Evolutionary conservation across 2,329 filamentous ascomycete species (phyloP).

Genomic region (Colletotrichum musicola): DNA sequence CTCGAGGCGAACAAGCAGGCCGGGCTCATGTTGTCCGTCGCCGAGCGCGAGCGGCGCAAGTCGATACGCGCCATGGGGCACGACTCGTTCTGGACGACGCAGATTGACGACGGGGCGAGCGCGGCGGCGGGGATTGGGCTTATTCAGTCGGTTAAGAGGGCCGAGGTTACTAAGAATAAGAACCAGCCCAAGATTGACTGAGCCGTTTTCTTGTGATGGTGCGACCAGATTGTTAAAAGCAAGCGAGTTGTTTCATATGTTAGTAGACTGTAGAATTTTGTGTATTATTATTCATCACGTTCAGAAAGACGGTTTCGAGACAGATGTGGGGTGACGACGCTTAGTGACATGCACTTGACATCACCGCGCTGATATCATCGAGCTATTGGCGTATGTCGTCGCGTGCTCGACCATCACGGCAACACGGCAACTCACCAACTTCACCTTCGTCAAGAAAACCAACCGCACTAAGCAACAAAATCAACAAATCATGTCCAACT

Average conservation of each 20-base stretch:
- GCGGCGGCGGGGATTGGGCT: constrained; percentile 49
- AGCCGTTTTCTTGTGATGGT: neutral
- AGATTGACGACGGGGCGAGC: constrained; percentile 55
- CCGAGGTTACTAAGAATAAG: constrained; percentile 32
- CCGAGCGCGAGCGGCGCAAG: constrained; percentile 54
- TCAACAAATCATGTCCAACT: neutral
- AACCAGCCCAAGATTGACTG: constrained; percentile 34
- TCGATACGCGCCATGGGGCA: constrained; percentile 49
- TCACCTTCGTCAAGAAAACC: neutral
- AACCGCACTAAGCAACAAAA: no score
- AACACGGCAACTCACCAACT: neutral
- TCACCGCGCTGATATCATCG: constrained; percentile 36
- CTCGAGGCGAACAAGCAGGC: constrained; percentile 54
- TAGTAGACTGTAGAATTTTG: constrained; percentile 4
- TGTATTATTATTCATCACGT: neutral
- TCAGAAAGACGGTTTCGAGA: no score
- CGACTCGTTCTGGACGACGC: constrained; percentile 57
- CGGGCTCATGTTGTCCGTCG: constrained; percentile 48
- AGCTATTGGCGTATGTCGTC: neutral
- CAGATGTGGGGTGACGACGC: constrained; percentile 3
- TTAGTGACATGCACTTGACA: constrained; percentile 31
- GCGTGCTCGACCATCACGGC: neutral
- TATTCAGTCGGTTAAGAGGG: constrained; percentile 47
- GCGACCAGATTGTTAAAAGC: neutral
- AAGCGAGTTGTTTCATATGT: neutral